phyloP scores from a whole-genome alignment of 2,329 filamentous ascomycete species.

The Aspergillus persii region DNA sequence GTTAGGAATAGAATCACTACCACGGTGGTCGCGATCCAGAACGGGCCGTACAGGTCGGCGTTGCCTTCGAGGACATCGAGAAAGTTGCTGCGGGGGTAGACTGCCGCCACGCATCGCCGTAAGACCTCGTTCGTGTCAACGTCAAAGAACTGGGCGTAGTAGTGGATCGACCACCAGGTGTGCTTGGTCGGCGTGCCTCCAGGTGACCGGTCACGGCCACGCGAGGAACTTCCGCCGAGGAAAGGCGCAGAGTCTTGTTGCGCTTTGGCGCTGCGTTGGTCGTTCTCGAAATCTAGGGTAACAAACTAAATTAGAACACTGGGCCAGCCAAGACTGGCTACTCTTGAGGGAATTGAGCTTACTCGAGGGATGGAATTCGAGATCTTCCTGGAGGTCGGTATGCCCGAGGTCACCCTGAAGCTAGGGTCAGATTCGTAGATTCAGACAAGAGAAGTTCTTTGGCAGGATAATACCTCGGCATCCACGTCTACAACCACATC shows the following conservation, averaged over 20 bases:
- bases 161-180: constrained; percentile 86
- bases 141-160: constrained; percentile 98
- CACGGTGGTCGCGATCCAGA: constrained; percentile 98
- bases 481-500: constrained; percentile 98
- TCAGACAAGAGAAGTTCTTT: neutral
- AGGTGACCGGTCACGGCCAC: constrained; percentile 41
- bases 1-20: constrained; percentile 93
- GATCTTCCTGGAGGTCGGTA: constrained; percentile 96
- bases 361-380: constrained; percentile 96
- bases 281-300: constrained; percentile 65
- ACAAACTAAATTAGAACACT: neutral
- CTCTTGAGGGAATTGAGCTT: constrained; percentile 22
- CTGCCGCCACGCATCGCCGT: constrained; percentile 78
- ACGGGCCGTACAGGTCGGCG: constrained; percentile 91
- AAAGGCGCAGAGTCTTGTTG: constrained; percentile 52
- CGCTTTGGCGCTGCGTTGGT: constrained; percentile 50
- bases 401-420: constrained; percentile 89
- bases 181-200: constrained; percentile 64
- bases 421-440: constrained; percentile 11
- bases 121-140: constrained; percentile 91
- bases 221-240: constrained; percentile 42
- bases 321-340: neutral
- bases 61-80: constrained; percentile 96
- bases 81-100: constrained; percentile 91
- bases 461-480: constrained; percentile 66